Percentiles rank a stretch among this genome's conserved stretches.
Conservation (phyloP, 495 filamentous ascomycete species). For the Jackrogersella minutella region DNA sequence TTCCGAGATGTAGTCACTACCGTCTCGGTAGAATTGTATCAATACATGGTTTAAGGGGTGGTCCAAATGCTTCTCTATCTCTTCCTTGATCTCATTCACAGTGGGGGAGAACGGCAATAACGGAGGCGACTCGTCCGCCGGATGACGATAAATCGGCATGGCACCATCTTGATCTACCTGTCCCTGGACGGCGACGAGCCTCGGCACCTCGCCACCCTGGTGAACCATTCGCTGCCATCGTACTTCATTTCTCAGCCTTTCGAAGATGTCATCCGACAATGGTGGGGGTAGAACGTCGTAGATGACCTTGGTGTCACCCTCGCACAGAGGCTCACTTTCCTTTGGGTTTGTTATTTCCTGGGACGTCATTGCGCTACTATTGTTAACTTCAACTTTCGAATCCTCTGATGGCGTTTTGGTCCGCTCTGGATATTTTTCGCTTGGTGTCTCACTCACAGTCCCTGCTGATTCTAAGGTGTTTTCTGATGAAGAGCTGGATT, state of each 20-base stretch:
- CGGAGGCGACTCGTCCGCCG: conserved; percentile 87
- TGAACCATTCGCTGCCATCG: conserved; percentile 93
- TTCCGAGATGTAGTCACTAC: conserved; percentile 94
- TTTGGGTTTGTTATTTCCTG: conserved; percentile 13
- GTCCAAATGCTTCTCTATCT: conserved; percentile 72
- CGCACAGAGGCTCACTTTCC: conserved; percentile 57
- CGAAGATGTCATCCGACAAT: conserved; percentile 68
- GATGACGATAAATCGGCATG: conserved; percentile 92
- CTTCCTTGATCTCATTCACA: conserved; percentile 70
- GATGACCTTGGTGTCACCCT: conserved; percentile 83
- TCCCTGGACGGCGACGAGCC: conserved; percentile 93
- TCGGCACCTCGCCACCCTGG: conserved; percentile 87
- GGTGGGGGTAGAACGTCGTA: conserved; percentile 66
- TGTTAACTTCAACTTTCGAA: conserved; percentile 31
- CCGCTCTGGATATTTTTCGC: background rate
- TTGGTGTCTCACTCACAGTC: conserved; percentile 19
- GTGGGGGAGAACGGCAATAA: conserved; percentile 76
- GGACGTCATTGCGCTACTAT: conserved; percentile 32
- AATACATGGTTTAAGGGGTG: conserved; percentile 92
- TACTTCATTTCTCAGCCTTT: conserved; percentile 77
- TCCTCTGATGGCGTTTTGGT: conserved; percentile 3
- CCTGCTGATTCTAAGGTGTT: conserved; percentile 2
- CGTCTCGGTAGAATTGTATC: conserved; percentile 90
- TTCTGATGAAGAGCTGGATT: conserved; percentile 1
- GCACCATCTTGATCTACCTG: conserved; percentile 72